Base-by-base conservation (phyloP, 805 yeast species). In the Candida nemodendra region DNA sequence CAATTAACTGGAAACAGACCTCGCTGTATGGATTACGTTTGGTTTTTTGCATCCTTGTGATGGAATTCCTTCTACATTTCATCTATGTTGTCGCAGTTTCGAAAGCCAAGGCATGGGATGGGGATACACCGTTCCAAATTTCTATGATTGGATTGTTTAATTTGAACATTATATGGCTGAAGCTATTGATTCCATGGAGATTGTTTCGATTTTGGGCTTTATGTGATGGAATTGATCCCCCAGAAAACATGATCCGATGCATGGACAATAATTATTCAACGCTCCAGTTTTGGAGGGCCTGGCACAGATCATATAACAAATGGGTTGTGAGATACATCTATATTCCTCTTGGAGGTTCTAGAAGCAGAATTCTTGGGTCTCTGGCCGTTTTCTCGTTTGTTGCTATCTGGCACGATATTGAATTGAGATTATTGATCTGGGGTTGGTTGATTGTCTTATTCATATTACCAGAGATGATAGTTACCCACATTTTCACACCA, bases 351-450 rank as follows among this genome's bases (percentile, higher is more conserved):
- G 98, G 98, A 9, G 96, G 97, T 0, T 72, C 84, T 0, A 67
- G 64, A 7, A 76, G 80, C 50, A 72, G 97, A 46, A 64, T 91
- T 7, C 50, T 84, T 32, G 89, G 91, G 44, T 79, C 90, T 9
- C 64, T 91, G 24, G 76, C 90, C 9, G 97, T 91, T 12, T 93
- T 93, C 58, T 78, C 95, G 12, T 93, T 93, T 64, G 99, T 93
- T 16, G 98, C 99, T 2, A 68, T 93, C 21, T 93, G 99, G 99
- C 99, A 93, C 65, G 99, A 93, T 57, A 90, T 93, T 48, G 90
- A 93, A 62, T 72, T 93, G 54, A 81, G 79, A 45, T 66, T 93
- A 35, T 66, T 93, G 33, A 65, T 91, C 38, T 93, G 99, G 99
- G 98, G 99, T 9, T 90, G 97, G 96, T 64, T 87, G 18, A 72